Conservation (phyloP, 2,329 filamentous ascomycete species). For the Trichophyton mentagrophytes region DNA sequence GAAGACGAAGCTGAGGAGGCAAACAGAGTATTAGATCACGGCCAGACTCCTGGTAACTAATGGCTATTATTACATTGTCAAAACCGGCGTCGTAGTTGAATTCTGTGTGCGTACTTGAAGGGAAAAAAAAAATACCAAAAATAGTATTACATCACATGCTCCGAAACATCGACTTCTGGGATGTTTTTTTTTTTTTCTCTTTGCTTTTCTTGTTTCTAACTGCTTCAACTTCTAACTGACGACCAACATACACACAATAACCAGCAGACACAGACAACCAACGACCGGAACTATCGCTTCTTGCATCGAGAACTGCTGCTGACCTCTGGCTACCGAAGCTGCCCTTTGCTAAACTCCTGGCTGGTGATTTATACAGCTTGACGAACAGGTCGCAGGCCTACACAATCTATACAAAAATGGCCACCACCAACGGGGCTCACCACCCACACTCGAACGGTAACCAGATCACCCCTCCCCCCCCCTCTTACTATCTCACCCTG, state of each 20-base stretch:
- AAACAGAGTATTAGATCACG: too few species aligned
- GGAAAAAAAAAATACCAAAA: neutral
- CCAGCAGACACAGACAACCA: too few species aligned
- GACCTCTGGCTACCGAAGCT: neutral
- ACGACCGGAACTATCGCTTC: neutral
- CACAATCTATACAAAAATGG: neutral
- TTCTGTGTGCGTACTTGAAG: neutral
- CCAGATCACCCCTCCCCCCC: neutral
- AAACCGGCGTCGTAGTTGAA: too few species aligned
- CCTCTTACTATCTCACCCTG: neutral
- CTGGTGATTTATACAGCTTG: neutral
- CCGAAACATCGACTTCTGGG: neutral
- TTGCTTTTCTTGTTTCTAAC: neutral
- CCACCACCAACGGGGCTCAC: slow-evolving; percentile 1
- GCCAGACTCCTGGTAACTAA: too few species aligned
- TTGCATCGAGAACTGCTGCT: neutral
- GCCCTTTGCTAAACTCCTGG: neutral
- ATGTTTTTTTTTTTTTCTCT: neutral
- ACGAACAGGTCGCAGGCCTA: neutral
- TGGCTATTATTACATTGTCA: too few species aligned
- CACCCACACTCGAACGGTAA: neutral
- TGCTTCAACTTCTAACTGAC: neutral
- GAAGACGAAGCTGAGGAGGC: neutral
- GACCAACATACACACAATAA: neutral
- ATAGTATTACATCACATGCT: slow-evolving; percentile 6